Evolutionary conservation across 176 grass and related monocot genomes (phyloP), one percentile per base, ranked within the genome.

Genomic region (Eremochloa ophiuroides): DNA sequence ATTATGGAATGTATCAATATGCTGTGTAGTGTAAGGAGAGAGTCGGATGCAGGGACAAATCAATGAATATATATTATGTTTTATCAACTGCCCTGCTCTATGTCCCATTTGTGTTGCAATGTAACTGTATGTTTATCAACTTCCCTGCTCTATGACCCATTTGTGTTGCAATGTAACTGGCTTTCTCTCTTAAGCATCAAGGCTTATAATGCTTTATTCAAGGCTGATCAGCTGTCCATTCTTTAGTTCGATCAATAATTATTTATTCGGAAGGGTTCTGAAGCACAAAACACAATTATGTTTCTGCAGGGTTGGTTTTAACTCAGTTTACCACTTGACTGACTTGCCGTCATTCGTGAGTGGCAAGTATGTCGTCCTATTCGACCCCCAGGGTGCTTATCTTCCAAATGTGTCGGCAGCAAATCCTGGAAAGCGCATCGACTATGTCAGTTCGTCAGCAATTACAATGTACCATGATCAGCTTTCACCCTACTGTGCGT

Each of bases 271-370:
- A 69, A 62, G 30, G n/a, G 37, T 69, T 84, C 39, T 25, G 61
- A 84, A 75, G 18, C 76, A 34, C 62, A 22, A 8, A 66, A 5
- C 28, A 27, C 16, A 64, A 66, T 51, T 65, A 38, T 48, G 66
- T 62, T 80, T 73, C 30, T 87, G 63, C 80, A 98, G 95, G 90
- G 90, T 98, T 79, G 95, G 95, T 69, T 98, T 98, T 87, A 98
- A 98, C 84, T 98, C 95, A 17, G 95, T 98, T 71, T 98, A 98
- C 78, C 95, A 98, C 90, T 76, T 98, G 67, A 98, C 95, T 7
- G 95, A 98, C 78, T 81, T 98, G 65, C 95, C 95, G 74, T 98
- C 92, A 7, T 98, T 98, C 28, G 95, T 94, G 17, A 98, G 95
- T 27, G 95, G 93, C 85, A 98, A 98, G 70, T 93, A 98, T 48